Percentiles rank a stretch among this genome's conserved stretches.
phyloP scores from a whole-genome alignment of 257 asterid genomes.

The Przewalskia tangutica region DNA sequence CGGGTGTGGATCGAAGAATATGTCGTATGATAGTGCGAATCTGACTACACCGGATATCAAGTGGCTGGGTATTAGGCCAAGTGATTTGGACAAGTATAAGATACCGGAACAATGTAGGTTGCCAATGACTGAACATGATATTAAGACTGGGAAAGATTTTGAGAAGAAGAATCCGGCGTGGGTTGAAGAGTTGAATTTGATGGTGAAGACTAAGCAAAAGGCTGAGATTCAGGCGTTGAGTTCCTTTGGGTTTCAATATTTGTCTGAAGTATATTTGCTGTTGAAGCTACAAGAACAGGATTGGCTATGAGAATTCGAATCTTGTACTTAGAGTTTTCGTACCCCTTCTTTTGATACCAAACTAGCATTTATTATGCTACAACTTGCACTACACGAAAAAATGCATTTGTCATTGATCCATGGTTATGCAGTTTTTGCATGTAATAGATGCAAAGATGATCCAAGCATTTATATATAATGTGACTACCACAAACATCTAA shows the following conservation, averaged over 20 bases:
- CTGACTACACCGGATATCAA: slow-evolving; percentile 82
- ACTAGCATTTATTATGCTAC: neutral
- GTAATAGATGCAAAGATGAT: neutral
- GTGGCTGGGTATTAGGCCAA: slow-evolving; percentile 82
- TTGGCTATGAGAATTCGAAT: slow-evolving; percentile 47
- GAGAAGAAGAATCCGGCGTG: slow-evolving; percentile 93
- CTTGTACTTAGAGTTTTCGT: neutral
- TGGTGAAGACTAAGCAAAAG: slow-evolving; percentile 90
- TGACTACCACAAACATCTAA: neutral
- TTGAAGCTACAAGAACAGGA: slow-evolving; percentile 82
- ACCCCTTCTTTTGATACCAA: neutral
- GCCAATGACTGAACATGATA: slow-evolving; percentile 89
- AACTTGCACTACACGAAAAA: too few species aligned
- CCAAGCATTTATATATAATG: neutral
- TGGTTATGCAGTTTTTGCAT: neutral
- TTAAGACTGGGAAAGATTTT: slow-evolving; percentile 81
- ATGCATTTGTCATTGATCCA: neutral
- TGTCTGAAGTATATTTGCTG: slow-evolving; percentile 82
- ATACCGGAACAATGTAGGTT: slow-evolving; percentile 80
- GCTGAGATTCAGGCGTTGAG: slow-evolving; percentile 94
- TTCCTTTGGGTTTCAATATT: slow-evolving; percentile 84
- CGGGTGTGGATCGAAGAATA: slow-evolving; percentile 83
- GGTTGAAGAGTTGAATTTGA: slow-evolving; percentile 84
- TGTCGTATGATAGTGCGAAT: slow-evolving; percentile 86
- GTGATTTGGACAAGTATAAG: slow-evolving; percentile 74